Conservation (phyloP, 1,284 basidiomycete genomes). For the Vanrija sp. region DNA sequence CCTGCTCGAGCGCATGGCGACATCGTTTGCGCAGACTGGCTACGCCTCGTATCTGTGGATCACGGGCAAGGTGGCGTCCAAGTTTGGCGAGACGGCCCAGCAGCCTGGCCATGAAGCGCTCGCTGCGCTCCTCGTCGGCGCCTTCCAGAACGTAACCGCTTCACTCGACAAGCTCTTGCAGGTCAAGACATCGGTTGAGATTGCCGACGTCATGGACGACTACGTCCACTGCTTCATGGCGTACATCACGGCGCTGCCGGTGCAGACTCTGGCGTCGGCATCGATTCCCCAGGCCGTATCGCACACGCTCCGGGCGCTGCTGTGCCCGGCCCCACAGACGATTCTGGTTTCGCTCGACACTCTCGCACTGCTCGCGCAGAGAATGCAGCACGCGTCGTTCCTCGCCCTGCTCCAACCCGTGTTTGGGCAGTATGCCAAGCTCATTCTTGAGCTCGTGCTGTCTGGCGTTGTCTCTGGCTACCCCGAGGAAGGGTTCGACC, state of each 20-base stretch:
- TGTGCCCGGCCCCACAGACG: slow-evolving; percentile 73
- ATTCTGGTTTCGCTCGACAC: slow-evolving; percentile 77
- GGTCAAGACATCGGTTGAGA: slow-evolving; percentile 61
- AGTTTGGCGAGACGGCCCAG: slow-evolving; percentile 59
- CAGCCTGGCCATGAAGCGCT: slow-evolving; percentile 51
- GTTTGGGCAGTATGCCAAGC: slow-evolving; percentile 69
- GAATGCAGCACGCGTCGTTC: slow-evolving; percentile 52
- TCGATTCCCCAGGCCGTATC: slow-evolving; percentile 72
- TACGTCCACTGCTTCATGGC: slow-evolving; percentile 78
- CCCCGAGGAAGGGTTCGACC: slow-evolving; percentile 74
- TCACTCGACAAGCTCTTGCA: slow-evolving; percentile 67
- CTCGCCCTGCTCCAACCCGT: slow-evolving; percentile 55
- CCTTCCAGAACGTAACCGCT: slow-evolving; percentile 71
- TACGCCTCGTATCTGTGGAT: slow-evolving; percentile 93
- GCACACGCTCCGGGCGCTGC: slow-evolving; percentile 68
- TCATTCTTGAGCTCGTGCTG: slow-evolving; percentile 67
- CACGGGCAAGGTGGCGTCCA: slow-evolving; percentile 71
- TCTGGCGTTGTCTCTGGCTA: slow-evolving; percentile 78
- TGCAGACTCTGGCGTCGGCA: slow-evolving; percentile 70
- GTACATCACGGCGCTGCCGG: slow-evolving; percentile 62
- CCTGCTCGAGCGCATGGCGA: slow-evolving; percentile 69
- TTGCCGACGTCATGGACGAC: slow-evolving; percentile 94
- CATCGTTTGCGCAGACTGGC: slow-evolving; percentile 74
- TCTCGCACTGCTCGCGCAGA: slow-evolving; percentile 70
- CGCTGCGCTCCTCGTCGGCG: slow-evolving; percentile 54